These are phyloP conservation scores for Physaria fendleri DNA, from an alignment of 345 rosid species.

Conservation along the genomic window DNA sequence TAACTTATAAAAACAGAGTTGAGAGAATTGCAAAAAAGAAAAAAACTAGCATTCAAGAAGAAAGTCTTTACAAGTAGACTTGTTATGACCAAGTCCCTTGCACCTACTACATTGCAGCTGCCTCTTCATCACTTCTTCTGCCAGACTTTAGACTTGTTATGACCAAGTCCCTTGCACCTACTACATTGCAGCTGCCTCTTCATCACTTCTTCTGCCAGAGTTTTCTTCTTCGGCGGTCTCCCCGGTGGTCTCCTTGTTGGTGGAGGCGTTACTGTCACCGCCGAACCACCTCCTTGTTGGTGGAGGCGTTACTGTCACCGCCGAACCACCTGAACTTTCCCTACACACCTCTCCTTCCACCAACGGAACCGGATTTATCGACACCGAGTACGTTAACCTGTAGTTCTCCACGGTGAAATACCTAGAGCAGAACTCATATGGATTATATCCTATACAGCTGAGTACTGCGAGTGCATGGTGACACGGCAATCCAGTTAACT, in stretches of 20 bases:
- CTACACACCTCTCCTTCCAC: slow-evolving; percentile 39
- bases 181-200: slow-evolving; percentile 96
- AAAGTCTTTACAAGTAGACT: slow-evolving; percentile 87
- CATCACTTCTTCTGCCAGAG: slow-evolving; percentile 53
- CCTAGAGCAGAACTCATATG: slow-evolving; percentile 69
- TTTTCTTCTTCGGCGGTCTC: slow-evolving; percentile 68
- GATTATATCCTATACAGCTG: slow-evolving; percentile 43
- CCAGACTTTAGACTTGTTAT: slow-evolving; percentile 94
- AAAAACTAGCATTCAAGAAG: slow-evolving; percentile 36
- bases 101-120: slow-evolving; percentile 96
- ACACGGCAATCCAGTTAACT: slow-evolving; percentile 77
- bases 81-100: slow-evolving; percentile 96
- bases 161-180: slow-evolving; percentile 94
- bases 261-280: slow-evolving; percentile 79
- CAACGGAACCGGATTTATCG: slow-evolving; percentile 58
- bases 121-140: slow-evolving; percentile 65
- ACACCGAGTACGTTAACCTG: slow-evolving; percentile 59
- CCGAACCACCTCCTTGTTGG: slow-evolving; percentile 52
- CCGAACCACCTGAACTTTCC: slow-evolving; percentile 41
- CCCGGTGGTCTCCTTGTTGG: slow-evolving; percentile 82
- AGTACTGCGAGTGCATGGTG: slow-evolving; percentile 69
- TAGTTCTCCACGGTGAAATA: slow-evolving; percentile 66
- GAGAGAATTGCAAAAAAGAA: background rate
- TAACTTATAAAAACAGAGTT: background rate
- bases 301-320: slow-evolving; percentile 79